Evolutionary conservation across 495 filamentous ascomycete species (phyloP).

Genomic region (Penicillium coprophilum): DNA sequence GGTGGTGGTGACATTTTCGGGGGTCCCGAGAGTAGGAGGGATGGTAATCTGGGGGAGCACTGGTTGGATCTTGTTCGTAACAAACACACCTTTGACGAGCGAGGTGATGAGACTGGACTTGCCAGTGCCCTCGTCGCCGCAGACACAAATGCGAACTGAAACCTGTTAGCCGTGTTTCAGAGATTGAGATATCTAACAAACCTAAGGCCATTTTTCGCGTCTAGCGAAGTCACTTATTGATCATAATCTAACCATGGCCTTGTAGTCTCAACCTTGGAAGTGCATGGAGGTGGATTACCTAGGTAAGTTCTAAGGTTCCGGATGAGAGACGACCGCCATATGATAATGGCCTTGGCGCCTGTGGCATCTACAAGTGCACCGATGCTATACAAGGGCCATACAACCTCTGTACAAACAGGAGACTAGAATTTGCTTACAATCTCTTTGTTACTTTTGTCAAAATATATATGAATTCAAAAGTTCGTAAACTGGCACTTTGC

Average conservation of each 20-base stretch:
- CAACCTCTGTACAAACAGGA: neutral
- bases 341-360: slow-evolving; percentile 11
- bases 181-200: slow-evolving; percentile 16
- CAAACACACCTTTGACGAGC: slow-evolving; percentile 92
- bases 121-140: slow-evolving; percentile 80
- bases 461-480: neutral
- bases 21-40: slow-evolving; percentile 80
- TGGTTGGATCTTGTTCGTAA: slow-evolving; percentile 88
- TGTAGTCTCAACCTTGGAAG: neutral
- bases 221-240: slow-evolving; percentile 1
- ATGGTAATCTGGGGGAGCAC: slow-evolving; percentile 93
- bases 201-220: slow-evolving; percentile 36
- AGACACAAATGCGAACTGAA: slow-evolving; percentile 89
- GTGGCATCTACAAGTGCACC: neutral
- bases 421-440: neutral
- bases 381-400: neutral
- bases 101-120: slow-evolving; percentile 56
- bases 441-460: too few species aligned
- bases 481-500: neutral
- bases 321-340: slow-evolving; percentile 2
- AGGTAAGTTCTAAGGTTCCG: slow-evolving; percentile 1
- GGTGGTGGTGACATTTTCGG: slow-evolving; percentile 92
- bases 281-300: neutral
- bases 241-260: slow-evolving; percentile 3
- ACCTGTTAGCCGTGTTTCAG: slow-evolving; percentile 12